phyloP scores from a whole-genome alignment of 345 rosid species.

The Rhodamnia rubescens region DNA sequence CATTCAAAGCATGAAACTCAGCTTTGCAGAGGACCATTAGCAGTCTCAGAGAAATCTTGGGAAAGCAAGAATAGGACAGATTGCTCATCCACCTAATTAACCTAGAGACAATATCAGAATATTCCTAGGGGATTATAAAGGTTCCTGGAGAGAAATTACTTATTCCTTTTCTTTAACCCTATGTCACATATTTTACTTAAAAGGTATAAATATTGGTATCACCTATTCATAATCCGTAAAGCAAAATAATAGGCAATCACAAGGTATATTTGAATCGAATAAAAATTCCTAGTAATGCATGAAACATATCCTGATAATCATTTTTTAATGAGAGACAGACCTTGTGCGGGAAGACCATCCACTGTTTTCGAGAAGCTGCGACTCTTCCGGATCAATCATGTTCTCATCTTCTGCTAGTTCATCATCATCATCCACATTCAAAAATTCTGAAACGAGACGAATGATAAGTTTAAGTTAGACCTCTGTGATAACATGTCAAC shows the following conservation, averaged over 20 bases:
- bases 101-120: neutral
- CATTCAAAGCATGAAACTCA: neutral
- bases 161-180: neutral
- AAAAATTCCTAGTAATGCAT: neutral
- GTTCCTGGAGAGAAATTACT: neutral
- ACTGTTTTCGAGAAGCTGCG: constrained; percentile 66
- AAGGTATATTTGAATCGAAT: neutral
- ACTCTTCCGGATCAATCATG: constrained; percentile 39
- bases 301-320: neutral
- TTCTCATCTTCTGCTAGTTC: constrained; percentile 49
- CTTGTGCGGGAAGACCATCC: constrained; percentile 99
- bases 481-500: neutral
- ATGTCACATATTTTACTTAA: neutral
- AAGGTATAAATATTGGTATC: neutral
- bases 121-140: neutral
- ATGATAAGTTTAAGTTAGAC: neutral
- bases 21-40: neutral
- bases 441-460: constrained; percentile 40
- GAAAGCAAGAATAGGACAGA: neutral
- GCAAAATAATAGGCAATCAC: neutral
- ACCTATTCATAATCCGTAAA: neutral
- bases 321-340: constrained; percentile 20
- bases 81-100: neutral
- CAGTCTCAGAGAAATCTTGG: neutral
- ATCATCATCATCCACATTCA: constrained; percentile 90